A percentile compares a stretch with the other conserved stretches of the same genome.
Evolutionary conservation across 192 early-diverging fungal species (phyloP).

Genomic region (Dimargaris cristalligena): DNA sequence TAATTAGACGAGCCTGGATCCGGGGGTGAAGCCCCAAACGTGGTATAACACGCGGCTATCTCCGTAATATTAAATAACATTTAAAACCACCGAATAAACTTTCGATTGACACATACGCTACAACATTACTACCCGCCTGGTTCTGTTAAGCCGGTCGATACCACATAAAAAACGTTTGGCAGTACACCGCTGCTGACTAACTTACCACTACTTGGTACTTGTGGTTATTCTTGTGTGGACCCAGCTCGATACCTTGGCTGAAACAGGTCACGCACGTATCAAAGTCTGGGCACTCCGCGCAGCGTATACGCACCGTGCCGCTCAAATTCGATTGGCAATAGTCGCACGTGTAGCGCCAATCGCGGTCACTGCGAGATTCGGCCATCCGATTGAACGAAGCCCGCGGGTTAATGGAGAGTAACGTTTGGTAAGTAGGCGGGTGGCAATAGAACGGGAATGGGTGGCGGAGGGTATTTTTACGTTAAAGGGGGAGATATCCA

Average conservation of each 20-base stretch:
- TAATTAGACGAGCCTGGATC: too few relatives aligned
- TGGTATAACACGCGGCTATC: not conserved
- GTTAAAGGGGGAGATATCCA: too few relatives aligned
- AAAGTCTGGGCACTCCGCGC: constrained; percentile 70
- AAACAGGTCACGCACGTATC: constrained; percentile 94
- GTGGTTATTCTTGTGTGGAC: constrained; percentile 68
- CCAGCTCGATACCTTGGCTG: constrained; percentile 60
- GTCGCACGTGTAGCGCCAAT: constrained; percentile 48
- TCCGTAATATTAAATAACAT: not conserved
- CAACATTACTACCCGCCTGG: not conserved
- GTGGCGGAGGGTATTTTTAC: too few relatives aligned
- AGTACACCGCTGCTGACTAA: too few relatives aligned
- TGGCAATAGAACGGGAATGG: too few relatives aligned
- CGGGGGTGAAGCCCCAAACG: constrained; percentile 10
- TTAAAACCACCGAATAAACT: not conserved
- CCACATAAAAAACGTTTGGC: too few relatives aligned
- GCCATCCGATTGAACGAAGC: too few relatives aligned
- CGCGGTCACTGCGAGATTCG: constrained; percentile 14
- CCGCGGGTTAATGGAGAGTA: too few relatives aligned
- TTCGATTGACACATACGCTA: not conserved
- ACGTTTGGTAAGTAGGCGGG: too few relatives aligned
- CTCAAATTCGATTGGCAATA: constrained; percentile 79
- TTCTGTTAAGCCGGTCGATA: not conserved
- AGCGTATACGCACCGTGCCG: constrained; percentile 74
- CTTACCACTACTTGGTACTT: constrained; percentile 75